Conservation (phyloP, 2,329 filamentous ascomycete species). For the Phyllosticta citrichinensis region DNA sequence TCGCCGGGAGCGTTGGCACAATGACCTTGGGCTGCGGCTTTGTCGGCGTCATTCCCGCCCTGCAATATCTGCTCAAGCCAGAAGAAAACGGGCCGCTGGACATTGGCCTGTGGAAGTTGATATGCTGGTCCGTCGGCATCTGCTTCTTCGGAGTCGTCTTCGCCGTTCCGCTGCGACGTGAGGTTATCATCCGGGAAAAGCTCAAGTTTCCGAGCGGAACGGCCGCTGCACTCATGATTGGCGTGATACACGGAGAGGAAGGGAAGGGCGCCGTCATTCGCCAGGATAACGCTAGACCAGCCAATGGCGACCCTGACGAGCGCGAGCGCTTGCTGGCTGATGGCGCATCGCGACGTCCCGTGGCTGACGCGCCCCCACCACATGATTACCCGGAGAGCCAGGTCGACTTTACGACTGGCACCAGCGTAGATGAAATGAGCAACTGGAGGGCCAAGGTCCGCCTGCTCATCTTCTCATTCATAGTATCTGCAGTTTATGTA, state of each 20-base stretch:
- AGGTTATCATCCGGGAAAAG: constrained; percentile 88
- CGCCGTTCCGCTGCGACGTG: constrained; percentile 77
- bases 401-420: constrained; percentile 21
- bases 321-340: background rate
- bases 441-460: constrained; percentile 55
- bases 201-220: constrained; percentile 92
- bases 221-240: constrained; percentile 87
- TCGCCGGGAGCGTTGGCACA: constrained; percentile 88
- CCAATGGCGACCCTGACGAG: constrained; percentile 11
- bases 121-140: constrained; percentile 84
- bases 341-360: constrained; percentile 4
- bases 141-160: constrained; percentile 97
- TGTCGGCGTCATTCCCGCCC: constrained; percentile 84
- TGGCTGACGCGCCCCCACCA: constrained; percentile 13
- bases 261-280: constrained; percentile 22
- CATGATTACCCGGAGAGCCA: constrained; percentile 12
- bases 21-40: constrained; percentile 96
- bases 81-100: constrained; percentile 71
- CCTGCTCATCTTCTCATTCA: constrained; percentile 50
- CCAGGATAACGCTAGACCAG: constrained; percentile 19
- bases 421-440: constrained; percentile 27
- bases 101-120: constrained; percentile 63
- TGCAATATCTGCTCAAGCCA: constrained; percentile 71
- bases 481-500: constrained; percentile 44
- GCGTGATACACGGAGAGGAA: constrained; percentile 64